These are phyloP conservation scores for Alternaria brassicicola DNA, from an alignment of 2,329 filamentous ascomycete genomes.

Conservation along the genomic window DNA sequence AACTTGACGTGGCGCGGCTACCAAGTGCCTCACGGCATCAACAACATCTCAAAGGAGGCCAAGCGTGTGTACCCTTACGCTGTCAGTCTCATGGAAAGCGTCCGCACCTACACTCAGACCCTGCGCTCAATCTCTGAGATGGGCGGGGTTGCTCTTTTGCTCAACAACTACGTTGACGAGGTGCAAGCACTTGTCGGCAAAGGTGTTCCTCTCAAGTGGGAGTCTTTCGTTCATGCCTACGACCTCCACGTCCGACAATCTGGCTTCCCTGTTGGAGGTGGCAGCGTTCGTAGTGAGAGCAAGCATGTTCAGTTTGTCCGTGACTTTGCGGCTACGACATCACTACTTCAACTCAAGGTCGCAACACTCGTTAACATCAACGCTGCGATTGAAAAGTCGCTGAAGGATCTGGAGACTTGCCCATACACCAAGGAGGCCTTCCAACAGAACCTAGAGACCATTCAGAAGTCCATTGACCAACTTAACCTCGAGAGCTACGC, in stretches of 20 bases:
- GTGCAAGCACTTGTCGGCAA: slow-evolving; percentile 83
- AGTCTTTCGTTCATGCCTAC: slow-evolving; percentile 96
- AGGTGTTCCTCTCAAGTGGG: slow-evolving; percentile 91
- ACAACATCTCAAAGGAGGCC: slow-evolving; percentile 97
- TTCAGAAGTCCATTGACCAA: slow-evolving; percentile 93
- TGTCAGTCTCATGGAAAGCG: slow-evolving; percentile 97
- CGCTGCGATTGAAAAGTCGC: slow-evolving; percentile 77
- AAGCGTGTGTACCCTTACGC: slow-evolving; percentile 98
- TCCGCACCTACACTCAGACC: slow-evolving; percentile 90
- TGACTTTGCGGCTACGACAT: slow-evolving; percentile 87
- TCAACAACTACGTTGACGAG: slow-evolving; percentile 91
- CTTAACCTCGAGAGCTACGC: slow-evolving; percentile 95
- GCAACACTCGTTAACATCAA: slow-evolving; percentile 79
- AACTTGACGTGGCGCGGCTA: slow-evolving; percentile 96
- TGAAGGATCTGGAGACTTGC: slow-evolving; percentile 83
- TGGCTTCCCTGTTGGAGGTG: slow-evolving; percentile 63
- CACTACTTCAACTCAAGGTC: slow-evolving; percentile 86
- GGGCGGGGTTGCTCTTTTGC: slow-evolving; percentile 82
- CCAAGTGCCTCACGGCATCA: slow-evolving; percentile 90
- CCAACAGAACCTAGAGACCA: slow-evolving; percentile 77
- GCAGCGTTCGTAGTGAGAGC: slow-evolving; percentile 71
- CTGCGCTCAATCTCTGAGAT: slow-evolving; percentile 82
- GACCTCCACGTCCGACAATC: slow-evolving; percentile 79
- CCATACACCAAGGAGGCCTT: slow-evolving; percentile 82
- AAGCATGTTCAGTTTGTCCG: slow-evolving; percentile 97